These are phyloP conservation scores for Pestalotiopsis sp. DNA, from an alignment of 2,329 filamentous ascomycete genomes.

Conservation along the genomic window DNA sequence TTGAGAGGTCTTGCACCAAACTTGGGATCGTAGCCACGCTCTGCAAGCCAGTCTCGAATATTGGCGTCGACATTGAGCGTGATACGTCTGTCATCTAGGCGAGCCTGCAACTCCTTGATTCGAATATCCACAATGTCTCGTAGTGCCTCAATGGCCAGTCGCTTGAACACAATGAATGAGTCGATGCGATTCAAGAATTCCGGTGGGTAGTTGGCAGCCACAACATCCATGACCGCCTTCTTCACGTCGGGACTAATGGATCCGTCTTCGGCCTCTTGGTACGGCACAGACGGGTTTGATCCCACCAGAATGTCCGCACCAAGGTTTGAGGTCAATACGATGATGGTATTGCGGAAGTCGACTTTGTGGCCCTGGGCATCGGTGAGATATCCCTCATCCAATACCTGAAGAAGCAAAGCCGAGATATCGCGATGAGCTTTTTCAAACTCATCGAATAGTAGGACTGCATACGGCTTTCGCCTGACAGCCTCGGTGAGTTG, in stretches of 20 bases:
- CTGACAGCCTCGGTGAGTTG: conserved; percentile 95
- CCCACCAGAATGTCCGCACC: conserved; percentile 90
- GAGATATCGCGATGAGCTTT: conserved; percentile 97
- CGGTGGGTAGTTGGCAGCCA: conserved; percentile 75
- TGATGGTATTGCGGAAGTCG: conserved; percentile 95
- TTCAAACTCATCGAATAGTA: conserved; percentile 97
- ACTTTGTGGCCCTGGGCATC: conserved; percentile 96
- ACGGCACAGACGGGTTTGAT: conserved; percentile 65
- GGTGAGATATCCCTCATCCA: conserved; percentile 95
- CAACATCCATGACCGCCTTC: conserved; percentile 85
- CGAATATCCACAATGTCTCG: conserved; percentile 94
- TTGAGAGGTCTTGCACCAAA: conserved; percentile 93
- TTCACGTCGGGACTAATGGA: conserved; percentile 76
- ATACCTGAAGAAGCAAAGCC: conserved; percentile 85
- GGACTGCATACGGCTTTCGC: conserved; percentile 90
- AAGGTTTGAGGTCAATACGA: conserved; percentile 93
- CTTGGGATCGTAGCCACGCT: conserved; percentile 86
- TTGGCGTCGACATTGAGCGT: conserved; percentile 69
- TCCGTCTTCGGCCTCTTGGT: conserved; percentile 64
- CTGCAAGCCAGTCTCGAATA: conserved; percentile 84
- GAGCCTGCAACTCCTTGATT: conserved; percentile 78
- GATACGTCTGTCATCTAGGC: conserved; percentile 86
- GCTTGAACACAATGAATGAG: conserved; percentile 95
- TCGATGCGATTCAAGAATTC: conserved; percentile 97
- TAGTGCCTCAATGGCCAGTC: conserved; percentile 76